These are phyloP conservation scores for Phlebiopsis gigantea DNA, from an alignment of 768 basidiomycete species.

Conservation along the genomic window DNA sequence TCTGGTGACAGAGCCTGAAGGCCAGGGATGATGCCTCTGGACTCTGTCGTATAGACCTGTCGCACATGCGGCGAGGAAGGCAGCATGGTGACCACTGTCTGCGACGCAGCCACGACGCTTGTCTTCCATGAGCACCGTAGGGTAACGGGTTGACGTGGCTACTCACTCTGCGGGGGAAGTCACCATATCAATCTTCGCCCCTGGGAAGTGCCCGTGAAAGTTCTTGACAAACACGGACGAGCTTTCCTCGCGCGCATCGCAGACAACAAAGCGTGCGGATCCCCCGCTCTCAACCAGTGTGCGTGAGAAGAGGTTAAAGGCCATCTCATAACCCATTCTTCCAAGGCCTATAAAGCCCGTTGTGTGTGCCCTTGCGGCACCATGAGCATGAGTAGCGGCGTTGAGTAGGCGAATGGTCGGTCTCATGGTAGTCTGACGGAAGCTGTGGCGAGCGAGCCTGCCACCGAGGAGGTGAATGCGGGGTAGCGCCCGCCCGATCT, in stretches of 20 bases:
- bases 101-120: conserved; percentile 61
- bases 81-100: conserved; percentile 82
- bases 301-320: conserved; percentile 78
- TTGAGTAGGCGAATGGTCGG: conserved; percentile 38
- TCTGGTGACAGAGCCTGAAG: conserved; percentile 40
- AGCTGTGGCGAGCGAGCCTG: background rate
- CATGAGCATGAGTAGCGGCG: conserved; percentile 9
- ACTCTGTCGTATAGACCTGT: conserved; percentile 55
- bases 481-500: background rate
- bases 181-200: conserved; percentile 53
- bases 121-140: background rate
- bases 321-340: conserved; percentile 87
- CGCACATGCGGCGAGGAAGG: conserved; percentile 88
- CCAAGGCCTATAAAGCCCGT: conserved; percentile 78
- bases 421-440: conserved; percentile 37
- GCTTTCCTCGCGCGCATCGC: conserved; percentile 64
- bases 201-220: conserved; percentile 54
- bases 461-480: background rate
- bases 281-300: conserved; percentile 45
- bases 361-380: conserved; percentile 11
- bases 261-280: conserved; percentile 60
- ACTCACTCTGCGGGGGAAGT: conserved; percentile 71
- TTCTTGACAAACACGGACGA: conserved; percentile 50
- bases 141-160: background rate
- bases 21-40: conserved; percentile 59